Percentiles rank a stretch among this genome's conserved stretches.
Evolutionary conservation across 768 basidiomycete genomes (phyloP).

Genomic region (Lactarius akahatsu): DNA sequence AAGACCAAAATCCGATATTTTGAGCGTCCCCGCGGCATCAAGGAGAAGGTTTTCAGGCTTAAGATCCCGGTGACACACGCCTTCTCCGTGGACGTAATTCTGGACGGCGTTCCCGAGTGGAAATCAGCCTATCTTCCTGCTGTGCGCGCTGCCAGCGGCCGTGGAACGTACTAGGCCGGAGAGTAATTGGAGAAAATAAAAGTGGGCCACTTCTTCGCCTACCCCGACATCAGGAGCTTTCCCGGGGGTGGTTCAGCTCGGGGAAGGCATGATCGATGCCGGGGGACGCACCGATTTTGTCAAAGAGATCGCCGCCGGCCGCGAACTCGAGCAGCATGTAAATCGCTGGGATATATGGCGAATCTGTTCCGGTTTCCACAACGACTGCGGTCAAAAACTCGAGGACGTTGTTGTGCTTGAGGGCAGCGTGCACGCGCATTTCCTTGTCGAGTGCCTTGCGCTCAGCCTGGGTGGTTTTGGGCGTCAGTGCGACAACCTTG

Average conservation of each 20-base stretch:
- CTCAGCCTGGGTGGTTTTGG: slow-evolving; percentile 61
- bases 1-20: slow-evolving; percentile 94
- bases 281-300: slow-evolving; percentile 83
- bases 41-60: slow-evolving; percentile 96
- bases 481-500: slow-evolving; percentile 72
- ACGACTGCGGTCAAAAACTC: slow-evolving; percentile 78
- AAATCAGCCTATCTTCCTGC: slow-evolving; percentile 7
- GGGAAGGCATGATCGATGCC: slow-evolving; percentile 6
- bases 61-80: slow-evolving; percentile 93
- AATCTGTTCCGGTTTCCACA: slow-evolving; percentile 59
- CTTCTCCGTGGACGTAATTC: slow-evolving; percentile 84
- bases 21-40: slow-evolving; percentile 78
- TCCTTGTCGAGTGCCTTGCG: slow-evolving; percentile 88
- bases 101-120: slow-evolving; percentile 33
- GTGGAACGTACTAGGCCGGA: slow-evolving; percentile 67
- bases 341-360: slow-evolving; percentile 67
- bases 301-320: slow-evolving; percentile 92
- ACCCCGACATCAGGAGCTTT: slow-evolving; percentile 91
- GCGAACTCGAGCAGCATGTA: slow-evolving; percentile 95
- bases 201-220: slow-evolving; percentile 81
- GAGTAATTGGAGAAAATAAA: slow-evolving; percentile 85
- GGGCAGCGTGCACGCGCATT: slow-evolving; percentile 79
- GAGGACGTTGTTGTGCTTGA: slow-evolving; percentile 80
- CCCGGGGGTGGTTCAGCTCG: not conserved
- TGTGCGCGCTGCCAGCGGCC: not conserved